These are phyloP conservation scores for Talaromyces stipitatus DNA, from an alignment of 495 filamentous ascomycete species.

Conservation along the genomic window DNA sequence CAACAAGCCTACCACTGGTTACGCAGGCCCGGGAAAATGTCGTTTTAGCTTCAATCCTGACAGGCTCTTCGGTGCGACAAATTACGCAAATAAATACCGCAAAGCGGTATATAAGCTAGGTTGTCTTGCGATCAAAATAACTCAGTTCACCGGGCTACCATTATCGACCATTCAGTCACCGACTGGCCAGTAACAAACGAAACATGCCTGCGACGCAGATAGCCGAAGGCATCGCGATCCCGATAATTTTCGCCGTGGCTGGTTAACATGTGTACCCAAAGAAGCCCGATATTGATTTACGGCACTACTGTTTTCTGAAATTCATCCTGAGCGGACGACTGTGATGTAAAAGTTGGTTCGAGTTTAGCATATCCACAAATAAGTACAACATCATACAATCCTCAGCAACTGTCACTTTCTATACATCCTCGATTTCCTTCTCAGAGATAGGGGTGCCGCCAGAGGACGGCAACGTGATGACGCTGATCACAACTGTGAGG, in stretches of 20 bases:
- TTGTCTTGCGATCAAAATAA: neutral
- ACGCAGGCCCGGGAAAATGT: neutral
- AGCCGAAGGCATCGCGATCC: neutral
- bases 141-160: neutral
- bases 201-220: neutral
- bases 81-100: neutral
- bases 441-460: neutral
- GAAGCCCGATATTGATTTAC: neutral
- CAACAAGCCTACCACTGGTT: neutral
- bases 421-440: slow-evolving; percentile 4
- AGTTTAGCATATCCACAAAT: neutral
- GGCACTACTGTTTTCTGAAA: neutral
- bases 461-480: neutral
- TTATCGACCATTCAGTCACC: no score
- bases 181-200: neutral
- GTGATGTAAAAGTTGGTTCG: neutral
- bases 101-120: neutral
- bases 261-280: neutral
- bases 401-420: neutral
- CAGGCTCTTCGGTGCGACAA: neutral
- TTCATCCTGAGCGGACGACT: neutral
- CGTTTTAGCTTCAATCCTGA: neutral
- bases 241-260: neutral
- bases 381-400: neutral
- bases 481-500: slow-evolving; percentile 18